Conservation (phyloP, 2,329 filamentous ascomycete genomes). For the Phialophora chinensis region DNA sequence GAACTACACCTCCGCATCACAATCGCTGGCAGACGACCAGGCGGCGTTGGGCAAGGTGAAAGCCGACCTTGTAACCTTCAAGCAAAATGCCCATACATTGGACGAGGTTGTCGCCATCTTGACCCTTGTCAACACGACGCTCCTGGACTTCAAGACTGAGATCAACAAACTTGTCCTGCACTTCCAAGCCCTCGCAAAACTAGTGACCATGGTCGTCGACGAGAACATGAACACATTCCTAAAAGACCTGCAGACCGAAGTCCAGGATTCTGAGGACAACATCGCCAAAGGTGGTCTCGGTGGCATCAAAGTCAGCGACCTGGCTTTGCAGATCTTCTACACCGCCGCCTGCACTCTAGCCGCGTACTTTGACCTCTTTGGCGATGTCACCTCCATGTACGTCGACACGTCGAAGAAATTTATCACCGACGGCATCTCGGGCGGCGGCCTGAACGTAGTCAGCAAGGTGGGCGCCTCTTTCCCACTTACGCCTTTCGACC, state of each 20-base stretch:
- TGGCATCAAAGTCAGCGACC: slow-evolving; percentile 1
- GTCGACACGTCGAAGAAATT: slow-evolving; percentile 3
- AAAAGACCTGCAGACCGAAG: slow-evolving; percentile 2
- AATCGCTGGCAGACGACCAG: slow-evolving; percentile 3
- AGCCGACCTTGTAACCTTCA: neutral
- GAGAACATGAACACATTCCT: slow-evolving; percentile 10
- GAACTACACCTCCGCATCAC: neutral
- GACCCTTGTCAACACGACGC: slow-evolving; percentile 2
- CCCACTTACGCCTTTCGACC: neutral
- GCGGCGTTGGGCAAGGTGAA: slow-evolving; percentile 1
- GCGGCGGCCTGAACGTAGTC: neutral
- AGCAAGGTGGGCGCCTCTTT: neutral
- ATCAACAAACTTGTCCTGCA: slow-evolving; percentile 6
- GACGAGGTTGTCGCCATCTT: slow-evolving; percentile 3
- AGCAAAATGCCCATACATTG: neutral
- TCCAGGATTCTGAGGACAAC: neutral
- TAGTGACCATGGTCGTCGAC: neutral
- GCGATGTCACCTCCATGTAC: slow-evolving; percentile 2
- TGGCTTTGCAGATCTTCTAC: slow-evolving; percentile 1
- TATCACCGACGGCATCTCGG: neutral
- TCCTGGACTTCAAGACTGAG: slow-evolving; percentile 1
- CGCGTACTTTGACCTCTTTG: slow-evolving; percentile 5
- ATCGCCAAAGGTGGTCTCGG: slow-evolving; percentile 4
- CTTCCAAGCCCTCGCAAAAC: neutral
- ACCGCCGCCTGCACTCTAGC: slow-evolving; percentile 3